These are phyloP conservation scores for Myxozyma nipponensis DNA, from an alignment of 805 yeast species.

Conservation along the genomic window DNA sequence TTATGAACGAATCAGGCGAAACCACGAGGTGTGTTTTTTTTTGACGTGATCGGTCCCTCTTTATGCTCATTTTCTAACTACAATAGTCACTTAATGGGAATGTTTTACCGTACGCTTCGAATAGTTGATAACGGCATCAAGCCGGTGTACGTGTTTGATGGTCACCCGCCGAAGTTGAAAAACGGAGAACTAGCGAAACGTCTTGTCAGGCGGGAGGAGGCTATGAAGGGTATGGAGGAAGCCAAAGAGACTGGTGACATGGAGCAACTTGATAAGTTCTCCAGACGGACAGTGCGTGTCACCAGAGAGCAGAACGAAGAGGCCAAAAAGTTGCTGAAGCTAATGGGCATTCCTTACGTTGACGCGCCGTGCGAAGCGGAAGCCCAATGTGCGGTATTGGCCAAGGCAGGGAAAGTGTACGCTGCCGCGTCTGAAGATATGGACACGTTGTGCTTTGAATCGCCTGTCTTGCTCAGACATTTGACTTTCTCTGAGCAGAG, in stretches of 20 bases:
- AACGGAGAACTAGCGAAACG: constrained; percentile 91
- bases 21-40: constrained; percentile 48
- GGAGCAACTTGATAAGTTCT: constrained; percentile 70
- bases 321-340: constrained; percentile 69
- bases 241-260: constrained; percentile 75
- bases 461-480: constrained; percentile 80
- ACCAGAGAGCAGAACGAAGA: constrained; percentile 90
- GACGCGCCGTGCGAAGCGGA: constrained; percentile 98
- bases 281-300: constrained; percentile 84
- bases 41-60: background rate
- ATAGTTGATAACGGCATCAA: constrained; percentile 91
- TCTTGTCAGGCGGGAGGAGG: constrained; percentile 73
- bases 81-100: constrained; percentile 88
- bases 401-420: constrained; percentile 78
- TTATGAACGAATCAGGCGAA: constrained; percentile 84
- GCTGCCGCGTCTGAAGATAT: constrained; percentile 99
- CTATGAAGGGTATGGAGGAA: constrained; percentile 67
- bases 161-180: constrained; percentile 92
- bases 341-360: constrained; percentile 95
- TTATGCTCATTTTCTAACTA: constrained; percentile 11
- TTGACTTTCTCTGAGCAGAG: constrained; percentile 92
- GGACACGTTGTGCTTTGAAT: constrained; percentile 93
- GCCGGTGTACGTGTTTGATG: constrained; percentile 96
- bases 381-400: constrained; percentile 94
- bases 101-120: constrained; percentile 88